These are phyloP conservation scores for Phytophthora fragariaefolia DNA, from an alignment of 352 stramenopile genomes.

Conservation along the genomic window DNA sequence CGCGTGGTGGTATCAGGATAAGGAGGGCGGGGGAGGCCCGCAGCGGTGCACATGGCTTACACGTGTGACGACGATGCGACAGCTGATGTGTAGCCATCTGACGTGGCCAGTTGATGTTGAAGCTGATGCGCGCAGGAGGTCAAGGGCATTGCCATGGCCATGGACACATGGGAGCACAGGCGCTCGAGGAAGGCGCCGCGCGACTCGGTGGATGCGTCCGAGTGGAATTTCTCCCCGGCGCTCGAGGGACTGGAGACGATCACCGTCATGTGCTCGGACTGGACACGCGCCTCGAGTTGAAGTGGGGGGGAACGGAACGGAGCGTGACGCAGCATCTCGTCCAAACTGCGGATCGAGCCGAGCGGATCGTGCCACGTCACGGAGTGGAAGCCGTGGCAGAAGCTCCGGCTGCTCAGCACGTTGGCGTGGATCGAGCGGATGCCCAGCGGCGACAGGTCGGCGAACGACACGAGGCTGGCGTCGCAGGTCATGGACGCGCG, in stretches of 20 bases:
- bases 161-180: neutral
- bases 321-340: constrained; percentile 15
- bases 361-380: constrained; percentile 17
- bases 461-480: constrained; percentile 48
- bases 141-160: neutral
- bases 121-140: neutral
- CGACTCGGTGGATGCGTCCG: neutral
- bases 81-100: neutral
- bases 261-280: constrained; percentile 3
- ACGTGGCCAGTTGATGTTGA: constrained; percentile 21
- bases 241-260: constrained; percentile 16
- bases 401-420: constrained; percentile 15
- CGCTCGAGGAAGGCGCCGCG: constrained; percentile 1
- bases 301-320: neutral
- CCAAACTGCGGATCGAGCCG: constrained; percentile 1
- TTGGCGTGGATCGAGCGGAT: constrained; percentile 66
- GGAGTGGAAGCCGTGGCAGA: constrained; percentile 22
- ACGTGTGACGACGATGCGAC: no score
- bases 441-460: constrained; percentile 48
- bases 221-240: constrained; percentile 16
- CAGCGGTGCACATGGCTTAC: no score
- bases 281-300: constrained; percentile 1
- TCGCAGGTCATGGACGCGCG: constrained; percentile 30
- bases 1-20: no score
- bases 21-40: no score